These are phyloP conservation scores for Chlamydomonas urium DNA, from an alignment of 139 green algal genomes.

Conservation along the genomic window DNA sequence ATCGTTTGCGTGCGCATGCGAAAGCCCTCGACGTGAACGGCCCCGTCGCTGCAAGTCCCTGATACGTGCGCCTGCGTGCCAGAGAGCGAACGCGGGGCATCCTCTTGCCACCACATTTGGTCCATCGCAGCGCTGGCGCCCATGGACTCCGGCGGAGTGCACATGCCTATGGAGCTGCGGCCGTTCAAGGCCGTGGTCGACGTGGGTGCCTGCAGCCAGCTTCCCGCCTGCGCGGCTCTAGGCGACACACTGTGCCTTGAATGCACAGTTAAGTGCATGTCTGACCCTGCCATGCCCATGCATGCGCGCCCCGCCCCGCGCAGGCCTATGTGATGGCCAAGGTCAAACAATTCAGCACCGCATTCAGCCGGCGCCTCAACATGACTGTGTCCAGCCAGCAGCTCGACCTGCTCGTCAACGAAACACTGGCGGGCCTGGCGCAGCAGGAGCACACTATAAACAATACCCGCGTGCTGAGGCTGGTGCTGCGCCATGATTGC, in stretches of 20 bases:
- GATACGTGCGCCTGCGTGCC: too few relatives aligned
- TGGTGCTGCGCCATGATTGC: conserved; percentile 59
- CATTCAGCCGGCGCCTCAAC: conserved; percentile 18
- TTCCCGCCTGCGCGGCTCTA: not conserved
- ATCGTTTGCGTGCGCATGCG: too few relatives aligned
- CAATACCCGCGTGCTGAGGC: conserved; percentile 29
- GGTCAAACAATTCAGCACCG: conserved; percentile 38
- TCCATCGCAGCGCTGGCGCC: too few relatives aligned
- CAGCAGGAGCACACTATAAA: conserved; percentile 17
- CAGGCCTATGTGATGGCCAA: conserved; percentile 38
- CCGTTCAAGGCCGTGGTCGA: conserved; percentile 21
- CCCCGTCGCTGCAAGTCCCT: too few relatives aligned
- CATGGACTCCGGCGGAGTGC: too few relatives aligned
- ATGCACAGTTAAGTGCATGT: not conserved
- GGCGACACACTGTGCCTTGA: not conserved
- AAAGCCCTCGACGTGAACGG: too few relatives aligned
- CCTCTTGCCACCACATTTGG: too few relatives aligned
- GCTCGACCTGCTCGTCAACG: conserved; percentile 23
- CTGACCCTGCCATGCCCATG: not conserved
- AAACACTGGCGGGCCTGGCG: conserved; percentile 17
- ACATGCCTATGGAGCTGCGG: conserved; percentile 24
- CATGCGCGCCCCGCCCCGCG: not conserved
- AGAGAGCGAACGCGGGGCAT: too few relatives aligned
- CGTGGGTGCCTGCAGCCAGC: not conserved
- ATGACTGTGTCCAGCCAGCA: conserved; percentile 21